Conservation (phyloP, 305 asterid species). For the Fraxinus xanthoxyloides region DNA sequence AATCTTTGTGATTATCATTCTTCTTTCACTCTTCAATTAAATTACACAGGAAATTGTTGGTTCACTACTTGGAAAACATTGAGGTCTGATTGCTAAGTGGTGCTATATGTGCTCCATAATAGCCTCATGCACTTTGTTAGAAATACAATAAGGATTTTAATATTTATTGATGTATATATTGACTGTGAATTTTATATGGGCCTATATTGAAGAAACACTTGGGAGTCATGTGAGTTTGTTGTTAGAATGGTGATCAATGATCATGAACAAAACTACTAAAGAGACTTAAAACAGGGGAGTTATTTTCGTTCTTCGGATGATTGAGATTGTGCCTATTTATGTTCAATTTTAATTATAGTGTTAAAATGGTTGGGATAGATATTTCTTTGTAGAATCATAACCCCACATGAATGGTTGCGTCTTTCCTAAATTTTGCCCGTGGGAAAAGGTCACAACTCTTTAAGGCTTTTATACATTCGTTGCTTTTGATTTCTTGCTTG, state of each 20-base stretch:
- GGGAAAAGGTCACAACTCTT: neutral
- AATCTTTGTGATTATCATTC: neutral
- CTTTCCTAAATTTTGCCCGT: neutral
- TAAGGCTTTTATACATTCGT: neutral
- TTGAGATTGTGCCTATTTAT: neutral
- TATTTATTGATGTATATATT: neutral
- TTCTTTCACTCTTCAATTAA: neutral
- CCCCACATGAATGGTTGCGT: neutral
- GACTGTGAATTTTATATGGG: neutral
- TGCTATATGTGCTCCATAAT: neutral
- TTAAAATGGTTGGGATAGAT: neutral
- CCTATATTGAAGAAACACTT: neutral
- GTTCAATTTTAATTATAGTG: neutral
- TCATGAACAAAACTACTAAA: neutral
- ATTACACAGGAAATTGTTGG: neutral
- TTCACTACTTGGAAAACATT: neutral
- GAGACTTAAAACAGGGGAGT: neutral
- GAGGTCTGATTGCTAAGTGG: neutral
- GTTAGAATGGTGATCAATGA: neutral
- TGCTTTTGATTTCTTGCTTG: neutral
- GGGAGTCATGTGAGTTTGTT: neutral
- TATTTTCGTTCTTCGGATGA: neutral
- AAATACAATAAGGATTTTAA: neutral
- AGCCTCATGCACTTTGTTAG: neutral
- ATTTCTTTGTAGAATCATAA: neutral